Percentiles rank a stretch among this genome's conserved stretches.
Evolutionary conservation across 108 stramenopile species (phyloP).

Genomic region (Parietichytrium sp.): DNA sequence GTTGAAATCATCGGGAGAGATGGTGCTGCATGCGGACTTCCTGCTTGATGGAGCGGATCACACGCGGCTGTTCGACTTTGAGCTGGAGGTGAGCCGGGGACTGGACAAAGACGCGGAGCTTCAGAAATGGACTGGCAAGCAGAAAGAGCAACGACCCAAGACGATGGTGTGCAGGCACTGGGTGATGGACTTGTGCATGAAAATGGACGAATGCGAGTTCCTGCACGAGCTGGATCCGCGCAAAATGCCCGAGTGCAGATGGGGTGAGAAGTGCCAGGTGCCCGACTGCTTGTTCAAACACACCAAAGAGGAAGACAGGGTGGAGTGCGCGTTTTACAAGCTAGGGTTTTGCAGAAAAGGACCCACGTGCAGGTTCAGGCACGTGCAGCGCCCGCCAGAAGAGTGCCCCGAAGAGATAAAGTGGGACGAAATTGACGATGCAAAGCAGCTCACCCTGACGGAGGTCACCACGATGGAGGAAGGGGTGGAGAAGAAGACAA

Average conservation of each 20-base stretch:
- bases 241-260: conserved; percentile 5
- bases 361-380: conserved; percentile 1
- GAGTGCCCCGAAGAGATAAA: not conserved
- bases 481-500: conserved; percentile 16
- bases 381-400: not conserved
- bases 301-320: conserved; percentile 30
- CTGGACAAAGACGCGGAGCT: not conserved
- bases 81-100: not conserved
- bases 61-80: conserved; percentile 16
- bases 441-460: not conserved
- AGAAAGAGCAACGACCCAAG: conserved; percentile 7
- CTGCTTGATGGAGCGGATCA: too few relatives aligned
- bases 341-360: conserved; percentile 21
- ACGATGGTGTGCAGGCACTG: conserved; percentile 32
- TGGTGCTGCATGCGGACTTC: too few relatives aligned
- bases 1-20: too few relatives aligned
- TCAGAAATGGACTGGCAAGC: not conserved
- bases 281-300: conserved; percentile 34
- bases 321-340: conserved; percentile 28
- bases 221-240: not conserved
- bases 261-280: conserved; percentile 36
- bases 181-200: conserved; percentile 29
- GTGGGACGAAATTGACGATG: conserved; percentile 32
- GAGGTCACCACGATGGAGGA: conserved; percentile 20
- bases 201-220: conserved; percentile 33